These are phyloP conservation scores for Phanerochaete carnosa DNA, from an alignment of 768 basidiomycete genomes.

Conservation along the genomic window DNA sequence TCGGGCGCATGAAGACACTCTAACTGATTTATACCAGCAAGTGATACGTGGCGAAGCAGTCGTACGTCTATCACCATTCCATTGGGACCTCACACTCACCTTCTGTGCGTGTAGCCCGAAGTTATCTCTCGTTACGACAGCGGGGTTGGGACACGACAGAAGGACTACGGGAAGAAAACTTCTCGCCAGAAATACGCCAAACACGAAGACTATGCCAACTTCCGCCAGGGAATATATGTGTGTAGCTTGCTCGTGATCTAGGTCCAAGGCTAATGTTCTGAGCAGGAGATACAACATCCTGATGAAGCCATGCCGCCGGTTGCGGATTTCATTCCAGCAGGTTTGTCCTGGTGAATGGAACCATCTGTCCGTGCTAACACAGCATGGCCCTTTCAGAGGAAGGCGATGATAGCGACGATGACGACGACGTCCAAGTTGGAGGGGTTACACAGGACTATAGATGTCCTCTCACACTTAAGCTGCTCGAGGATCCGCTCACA, in stretches of 20 bases:
- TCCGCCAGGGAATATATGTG: slow-evolving; percentile 69
- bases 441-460: slow-evolving; percentile 80
- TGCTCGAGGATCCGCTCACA: slow-evolving; percentile 71
- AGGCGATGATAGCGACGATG: slow-evolving; percentile 78
- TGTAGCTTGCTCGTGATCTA: slow-evolving; percentile 16
- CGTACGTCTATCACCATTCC: slow-evolving; percentile 36
- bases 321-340: slow-evolving; percentile 66
- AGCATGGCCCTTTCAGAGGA: slow-evolving; percentile 48
- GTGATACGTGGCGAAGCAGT: slow-evolving; percentile 56
- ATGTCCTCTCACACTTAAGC: slow-evolving; percentile 74
- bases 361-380: too few relatives aligned
- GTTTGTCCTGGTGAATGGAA: too few relatives aligned
- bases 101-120: slow-evolving; percentile 40
- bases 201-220: slow-evolving; percentile 52
- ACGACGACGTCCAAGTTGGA: slow-evolving; percentile 87
- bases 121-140: slow-evolving; percentile 48
- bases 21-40: slow-evolving; percentile 55
- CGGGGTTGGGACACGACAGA: slow-evolving; percentile 40
- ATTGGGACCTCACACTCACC: neutral
- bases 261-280: neutral
- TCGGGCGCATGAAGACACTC: slow-evolving; percentile 46
- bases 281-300: slow-evolving; percentile 65
- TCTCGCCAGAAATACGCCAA: slow-evolving; percentile 78
- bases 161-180: slow-evolving; percentile 56
- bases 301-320: slow-evolving; percentile 74